Evolutionary conservation across 257 asterid species (phyloP).

Genomic region (Nicotiana knightiana): DNA sequence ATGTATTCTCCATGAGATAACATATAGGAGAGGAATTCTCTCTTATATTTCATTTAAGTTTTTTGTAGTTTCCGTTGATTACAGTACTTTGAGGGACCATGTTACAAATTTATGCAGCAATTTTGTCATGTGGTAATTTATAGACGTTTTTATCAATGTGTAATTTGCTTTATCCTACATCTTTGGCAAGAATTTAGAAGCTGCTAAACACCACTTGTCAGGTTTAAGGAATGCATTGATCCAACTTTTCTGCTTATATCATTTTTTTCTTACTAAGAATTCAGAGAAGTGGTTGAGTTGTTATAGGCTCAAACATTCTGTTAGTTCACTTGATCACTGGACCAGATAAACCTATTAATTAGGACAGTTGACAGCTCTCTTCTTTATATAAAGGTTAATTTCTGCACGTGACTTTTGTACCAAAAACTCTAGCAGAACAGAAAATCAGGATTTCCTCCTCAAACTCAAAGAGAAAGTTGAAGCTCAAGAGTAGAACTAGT

Average conservation of each 20-base stretch:
- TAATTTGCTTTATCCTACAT: neutral
- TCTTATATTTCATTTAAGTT: neutral
- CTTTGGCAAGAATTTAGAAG: neutral
- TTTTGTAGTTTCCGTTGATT: neutral
- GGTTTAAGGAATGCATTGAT: neutral
- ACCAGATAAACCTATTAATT: no score
- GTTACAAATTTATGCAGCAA: neutral
- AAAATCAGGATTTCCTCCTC: no score
- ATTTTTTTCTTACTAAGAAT: neutral
- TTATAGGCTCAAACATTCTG: neutral
- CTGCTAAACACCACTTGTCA: neutral
- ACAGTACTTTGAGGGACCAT: neutral
- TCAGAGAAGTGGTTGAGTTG: neutral
- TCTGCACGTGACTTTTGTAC: no score
- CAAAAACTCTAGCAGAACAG: no score
- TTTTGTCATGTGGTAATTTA: neutral
- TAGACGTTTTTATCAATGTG: neutral
- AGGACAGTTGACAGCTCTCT: no score
- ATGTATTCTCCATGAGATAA: neutral
- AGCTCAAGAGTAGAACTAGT: no score
- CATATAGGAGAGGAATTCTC: neutral
- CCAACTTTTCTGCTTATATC: neutral
- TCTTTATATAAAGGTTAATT: no score
- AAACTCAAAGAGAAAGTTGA: no score
- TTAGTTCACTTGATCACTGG: no score